Evolutionary conservation across 2,329 filamentous ascomycete genomes (phyloP).

Genomic region (Sordariomycetes sp.): DNA sequence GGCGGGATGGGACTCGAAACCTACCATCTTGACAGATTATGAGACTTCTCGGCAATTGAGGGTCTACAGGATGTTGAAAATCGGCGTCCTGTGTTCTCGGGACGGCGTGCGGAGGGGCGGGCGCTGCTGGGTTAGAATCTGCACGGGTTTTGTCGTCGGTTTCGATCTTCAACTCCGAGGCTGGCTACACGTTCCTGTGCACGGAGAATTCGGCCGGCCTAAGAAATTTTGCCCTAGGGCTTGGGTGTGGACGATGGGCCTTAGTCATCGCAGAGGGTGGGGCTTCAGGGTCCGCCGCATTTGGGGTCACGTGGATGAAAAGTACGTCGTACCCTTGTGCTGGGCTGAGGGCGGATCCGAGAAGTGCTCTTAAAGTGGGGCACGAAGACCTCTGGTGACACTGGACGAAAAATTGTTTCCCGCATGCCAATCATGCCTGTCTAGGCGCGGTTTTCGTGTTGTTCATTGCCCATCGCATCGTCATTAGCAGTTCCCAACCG

Average conservation of each 20-base stretch:
- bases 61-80: background rate
- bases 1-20: background rate
- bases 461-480: too few species aligned
- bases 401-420: too few species aligned
- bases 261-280: slow-evolving; percentile 1
- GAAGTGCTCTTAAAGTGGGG: too few species aligned
- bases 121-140: slow-evolving; percentile 10
- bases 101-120: slow-evolving; percentile 12
- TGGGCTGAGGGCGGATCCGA: too few species aligned
- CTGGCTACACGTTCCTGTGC: slow-evolving; percentile 3
- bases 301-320: background rate
- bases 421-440: too few species aligned
- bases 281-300: background rate
- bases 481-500: too few species aligned
- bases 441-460: too few species aligned
- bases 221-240: slow-evolving; percentile 6
- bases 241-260: background rate
- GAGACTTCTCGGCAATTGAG: background rate
- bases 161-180: slow-evolving; percentile 3
- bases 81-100: background rate
- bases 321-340: background rate
- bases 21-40: slow-evolving; percentile 4
- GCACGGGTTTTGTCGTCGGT: slow-evolving; percentile 5
- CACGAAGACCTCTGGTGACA: too few species aligned
- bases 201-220: slow-evolving; percentile 1